These are phyloP conservation scores for Sporisorium scitamineum DNA, from an alignment of 1,284 basidiomycete species.

Conservation along the genomic window DNA sequence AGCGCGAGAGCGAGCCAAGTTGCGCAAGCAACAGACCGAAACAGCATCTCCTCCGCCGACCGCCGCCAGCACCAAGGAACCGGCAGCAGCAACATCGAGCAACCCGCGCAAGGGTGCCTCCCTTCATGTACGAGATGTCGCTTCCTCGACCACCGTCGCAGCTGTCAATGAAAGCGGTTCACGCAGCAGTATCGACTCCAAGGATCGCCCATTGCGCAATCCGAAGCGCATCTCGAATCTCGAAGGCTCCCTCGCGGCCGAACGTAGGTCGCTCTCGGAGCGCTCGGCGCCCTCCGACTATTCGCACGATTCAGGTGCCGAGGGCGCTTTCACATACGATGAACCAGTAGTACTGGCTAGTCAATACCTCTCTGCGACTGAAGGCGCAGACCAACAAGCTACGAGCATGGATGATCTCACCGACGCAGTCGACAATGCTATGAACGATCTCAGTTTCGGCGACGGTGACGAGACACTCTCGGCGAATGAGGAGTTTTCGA, in stretches of 20 bases:
- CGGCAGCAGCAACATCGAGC: not conserved
- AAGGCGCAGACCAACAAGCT: not conserved
- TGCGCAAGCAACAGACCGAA: conserved; percentile 43
- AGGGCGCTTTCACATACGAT: conserved; percentile 26
- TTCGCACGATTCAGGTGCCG: conserved; percentile 40
- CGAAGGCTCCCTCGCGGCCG: conserved; percentile 6
- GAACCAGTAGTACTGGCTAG: not conserved
- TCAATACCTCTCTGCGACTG: not conserved
- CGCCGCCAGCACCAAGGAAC: not conserved
- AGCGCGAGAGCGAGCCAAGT: conserved; percentile 45
- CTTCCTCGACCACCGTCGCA: conserved; percentile 20
- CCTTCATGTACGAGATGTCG: conserved; percentile 27
- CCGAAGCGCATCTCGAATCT: conserved; percentile 36
- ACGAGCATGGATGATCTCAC: conserved; percentile 54
- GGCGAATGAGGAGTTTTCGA: conserved; percentile 30
- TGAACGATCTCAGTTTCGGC: conserved; percentile 61
- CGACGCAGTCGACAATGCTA: conserved; percentile 53
- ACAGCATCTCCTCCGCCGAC: conserved; percentile 7
- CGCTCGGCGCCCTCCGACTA: conserved; percentile 51
- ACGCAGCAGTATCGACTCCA: conserved; percentile 33
- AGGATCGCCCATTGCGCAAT: conserved; percentile 39
- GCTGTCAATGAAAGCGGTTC: conserved; percentile 13
- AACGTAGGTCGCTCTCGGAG: conserved; percentile 24
- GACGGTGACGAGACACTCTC: conserved; percentile 43
- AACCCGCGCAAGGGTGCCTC: conserved; percentile 27